Conservation (phyloP, 768 basidiomycete species). For the Piloderma croceum region DNA sequence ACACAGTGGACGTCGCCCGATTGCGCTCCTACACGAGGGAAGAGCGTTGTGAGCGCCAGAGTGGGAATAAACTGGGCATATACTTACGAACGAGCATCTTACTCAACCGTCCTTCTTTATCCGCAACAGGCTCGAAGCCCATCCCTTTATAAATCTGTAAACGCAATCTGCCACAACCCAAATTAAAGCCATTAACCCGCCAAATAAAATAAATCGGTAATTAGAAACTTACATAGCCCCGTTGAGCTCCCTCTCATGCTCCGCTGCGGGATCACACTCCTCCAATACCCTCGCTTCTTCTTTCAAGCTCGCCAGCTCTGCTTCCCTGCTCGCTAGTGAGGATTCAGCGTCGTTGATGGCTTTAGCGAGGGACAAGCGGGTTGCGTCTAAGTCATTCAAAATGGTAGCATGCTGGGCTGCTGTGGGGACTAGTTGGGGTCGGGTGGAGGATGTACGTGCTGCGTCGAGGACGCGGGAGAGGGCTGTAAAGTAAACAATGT, state of each 20-base stretch:
- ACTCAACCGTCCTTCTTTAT: slow-evolving; percentile 41
- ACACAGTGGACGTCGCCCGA: slow-evolving; percentile 37
- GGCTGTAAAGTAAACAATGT: slow-evolving; percentile 33
- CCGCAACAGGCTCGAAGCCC: slow-evolving; percentile 63
- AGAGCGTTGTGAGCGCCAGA: not conserved
- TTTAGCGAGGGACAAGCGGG: slow-evolving; percentile 62
- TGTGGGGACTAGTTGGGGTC: slow-evolving; percentile 66
- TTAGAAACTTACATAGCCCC: slow-evolving; percentile 51
- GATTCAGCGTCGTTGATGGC: slow-evolving; percentile 71
- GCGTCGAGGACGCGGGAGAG: slow-evolving; percentile 60
- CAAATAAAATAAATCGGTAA: not conserved
- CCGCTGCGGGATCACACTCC: slow-evolving; percentile 63
- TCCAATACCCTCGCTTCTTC: slow-evolving; percentile 59
- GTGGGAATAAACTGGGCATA: not conserved
- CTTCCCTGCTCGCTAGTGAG: slow-evolving; percentile 59
- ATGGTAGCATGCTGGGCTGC: slow-evolving; percentile 53
- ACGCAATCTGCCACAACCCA: slow-evolving; percentile 44
- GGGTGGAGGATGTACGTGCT: slow-evolving; percentile 63
- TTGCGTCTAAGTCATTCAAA: slow-evolving; percentile 61
- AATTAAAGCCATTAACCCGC: slow-evolving; percentile 3
- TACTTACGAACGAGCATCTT: slow-evolving; percentile 70
- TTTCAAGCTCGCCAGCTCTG: slow-evolving; percentile 62
- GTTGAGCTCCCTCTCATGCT: slow-evolving; percentile 66
- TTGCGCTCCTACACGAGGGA: slow-evolving; percentile 34
- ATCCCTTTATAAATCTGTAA: slow-evolving; percentile 64